These are phyloP conservation scores for Penicillium freii DNA, from an alignment of 2,329 filamentous ascomycete species.

Conservation along the genomic window DNA sequence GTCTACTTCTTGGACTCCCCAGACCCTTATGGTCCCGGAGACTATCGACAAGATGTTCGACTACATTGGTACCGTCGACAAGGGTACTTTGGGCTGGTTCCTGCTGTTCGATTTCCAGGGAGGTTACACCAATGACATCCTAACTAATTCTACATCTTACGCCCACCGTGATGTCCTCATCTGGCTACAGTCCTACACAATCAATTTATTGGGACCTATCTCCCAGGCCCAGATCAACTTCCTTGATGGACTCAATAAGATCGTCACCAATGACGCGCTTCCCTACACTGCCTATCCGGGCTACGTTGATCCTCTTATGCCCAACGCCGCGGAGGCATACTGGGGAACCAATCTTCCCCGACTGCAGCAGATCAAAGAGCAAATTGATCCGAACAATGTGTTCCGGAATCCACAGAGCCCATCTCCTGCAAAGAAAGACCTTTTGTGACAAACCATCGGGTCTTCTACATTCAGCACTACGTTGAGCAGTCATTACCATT, in stretches of 20 bases:
- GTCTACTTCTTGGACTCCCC: neutral
- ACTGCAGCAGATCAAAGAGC: neutral
- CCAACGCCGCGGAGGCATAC: neutral
- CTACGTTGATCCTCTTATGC: neutral
- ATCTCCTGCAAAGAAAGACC: neutral
- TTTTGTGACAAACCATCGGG: neutral
- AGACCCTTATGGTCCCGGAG: neutral
- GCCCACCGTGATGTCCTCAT: constrained; percentile 62
- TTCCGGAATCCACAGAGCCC: neutral
- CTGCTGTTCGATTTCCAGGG: constrained; percentile 53
- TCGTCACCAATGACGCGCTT: neutral
- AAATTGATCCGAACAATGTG: neutral
- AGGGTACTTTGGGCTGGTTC: neutral
- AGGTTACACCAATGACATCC: constrained; percentile 53
- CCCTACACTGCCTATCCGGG: neutral
- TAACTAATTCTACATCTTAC: constrained; percentile 57
- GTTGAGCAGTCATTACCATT: neutral
- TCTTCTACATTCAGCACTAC: neutral
- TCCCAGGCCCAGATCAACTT: constrained; percentile 17
- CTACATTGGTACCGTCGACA: neutral
- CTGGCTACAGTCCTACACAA: constrained; percentile 60
- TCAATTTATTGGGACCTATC: constrained; percentile 49
- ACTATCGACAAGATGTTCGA: neutral
- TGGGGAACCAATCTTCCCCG: neutral
- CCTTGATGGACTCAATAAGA: constrained; percentile 17